Conservation (phyloP, 257 asterid species). For the Forsythia suspensa region DNA sequence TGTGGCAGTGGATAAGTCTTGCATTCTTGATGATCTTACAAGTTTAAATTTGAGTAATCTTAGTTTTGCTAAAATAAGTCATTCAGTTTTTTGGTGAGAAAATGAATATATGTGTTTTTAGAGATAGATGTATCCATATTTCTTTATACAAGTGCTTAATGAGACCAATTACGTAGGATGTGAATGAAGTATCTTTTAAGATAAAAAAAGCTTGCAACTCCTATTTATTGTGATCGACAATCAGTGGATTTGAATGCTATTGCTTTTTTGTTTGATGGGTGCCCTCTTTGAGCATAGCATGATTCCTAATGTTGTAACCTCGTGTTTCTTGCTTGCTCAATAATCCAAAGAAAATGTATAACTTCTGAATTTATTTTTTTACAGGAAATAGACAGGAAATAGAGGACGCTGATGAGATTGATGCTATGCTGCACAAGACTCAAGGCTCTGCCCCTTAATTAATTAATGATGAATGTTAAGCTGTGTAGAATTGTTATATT, state of each 20-base stretch:
- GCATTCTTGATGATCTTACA: not conserved
- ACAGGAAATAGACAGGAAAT: too few species aligned
- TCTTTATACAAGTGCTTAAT: not conserved
- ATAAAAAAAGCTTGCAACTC: conserved; percentile 46
- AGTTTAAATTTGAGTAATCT: not conserved
- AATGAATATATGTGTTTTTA: not conserved
- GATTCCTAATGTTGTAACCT: not conserved
- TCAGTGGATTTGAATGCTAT: conserved; percentile 34
- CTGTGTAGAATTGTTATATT: too few species aligned
- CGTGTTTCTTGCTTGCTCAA: too few species aligned
- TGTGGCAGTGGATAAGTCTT: not conserved
- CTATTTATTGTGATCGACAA: conserved; percentile 50
- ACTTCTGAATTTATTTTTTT: too few species aligned
- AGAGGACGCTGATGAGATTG: too few species aligned
- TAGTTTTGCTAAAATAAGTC: not conserved
- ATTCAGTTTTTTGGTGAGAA: not conserved
- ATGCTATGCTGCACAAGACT: too few species aligned
- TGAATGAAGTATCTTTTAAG: conserved; percentile 50
- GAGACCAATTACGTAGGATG: conserved; percentile 35
- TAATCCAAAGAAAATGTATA: too few species aligned
- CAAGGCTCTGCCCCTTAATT: too few species aligned
- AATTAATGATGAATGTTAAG: too few species aligned
- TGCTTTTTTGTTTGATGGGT: conserved; percentile 59
- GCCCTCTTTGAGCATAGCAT: conserved; percentile 1
- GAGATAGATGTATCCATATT: too few species aligned